These are phyloP conservation scores for Monosporascus cannonballus DNA, from an alignment of 2,329 filamentous ascomycete genomes.

Conservation along the genomic window DNA sequence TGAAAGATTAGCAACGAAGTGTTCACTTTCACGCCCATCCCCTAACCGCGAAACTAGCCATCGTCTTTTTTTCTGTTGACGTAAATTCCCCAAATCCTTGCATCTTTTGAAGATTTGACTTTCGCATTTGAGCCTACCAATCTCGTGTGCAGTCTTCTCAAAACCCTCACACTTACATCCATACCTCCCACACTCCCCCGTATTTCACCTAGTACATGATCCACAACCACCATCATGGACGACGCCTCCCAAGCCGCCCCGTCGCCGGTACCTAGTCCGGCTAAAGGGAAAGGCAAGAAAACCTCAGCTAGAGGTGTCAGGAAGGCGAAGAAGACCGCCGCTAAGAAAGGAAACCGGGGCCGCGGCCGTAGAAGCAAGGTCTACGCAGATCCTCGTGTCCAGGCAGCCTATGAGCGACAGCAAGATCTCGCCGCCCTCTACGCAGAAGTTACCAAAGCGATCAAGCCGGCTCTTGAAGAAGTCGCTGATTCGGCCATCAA, in stretches of 20 bases:
- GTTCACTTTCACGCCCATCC: not conserved
- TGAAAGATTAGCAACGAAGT: not conserved
- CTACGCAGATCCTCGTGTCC: slow-evolving; percentile 47
- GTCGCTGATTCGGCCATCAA: slow-evolving; percentile 56
- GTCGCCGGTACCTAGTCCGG: slow-evolving; percentile 26
- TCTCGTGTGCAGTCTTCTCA: not conserved
- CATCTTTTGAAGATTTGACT: not conserved
- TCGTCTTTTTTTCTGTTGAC: not conserved
- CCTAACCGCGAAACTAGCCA: not conserved
- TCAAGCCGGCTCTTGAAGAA: slow-evolving; percentile 61
- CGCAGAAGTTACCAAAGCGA: slow-evolving; percentile 53
- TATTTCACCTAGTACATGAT: slow-evolving; percentile 10
- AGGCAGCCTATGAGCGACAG: slow-evolving; percentile 57
- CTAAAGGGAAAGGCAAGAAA: slow-evolving; percentile 22
- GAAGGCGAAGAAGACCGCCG: slow-evolving; percentile 18
- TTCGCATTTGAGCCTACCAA: not conserved
- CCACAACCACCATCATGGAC: slow-evolving; percentile 21
- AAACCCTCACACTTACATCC: not conserved
- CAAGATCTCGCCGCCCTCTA: slow-evolving; percentile 61
- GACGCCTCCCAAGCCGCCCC: slow-evolving; percentile 17
- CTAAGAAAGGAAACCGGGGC: slow-evolving; percentile 25
- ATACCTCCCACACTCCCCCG: not conserved
- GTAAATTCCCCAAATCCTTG: not conserved
- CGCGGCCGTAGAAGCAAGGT: slow-evolving; percentile 45
- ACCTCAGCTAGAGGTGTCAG: slow-evolving; percentile 13